phyloP scores from a whole-genome alignment of 2,329 filamentous ascomycete genomes.

The Fusarium nelsonii region DNA sequence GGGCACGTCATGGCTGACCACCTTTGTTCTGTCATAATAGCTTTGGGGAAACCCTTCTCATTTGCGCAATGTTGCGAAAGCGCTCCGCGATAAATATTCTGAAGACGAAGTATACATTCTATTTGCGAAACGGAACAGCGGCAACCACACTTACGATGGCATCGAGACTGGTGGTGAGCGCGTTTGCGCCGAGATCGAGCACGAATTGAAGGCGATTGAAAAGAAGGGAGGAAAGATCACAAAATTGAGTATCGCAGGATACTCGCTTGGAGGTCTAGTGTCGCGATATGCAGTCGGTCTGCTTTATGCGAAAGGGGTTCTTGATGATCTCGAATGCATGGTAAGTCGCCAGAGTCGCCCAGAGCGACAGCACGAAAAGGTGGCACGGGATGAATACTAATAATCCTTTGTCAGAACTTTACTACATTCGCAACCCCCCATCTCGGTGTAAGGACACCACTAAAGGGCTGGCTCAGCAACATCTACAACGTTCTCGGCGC shows the following conservation, averaged over 20 bases:
- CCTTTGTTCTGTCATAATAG: conserved; percentile 50
- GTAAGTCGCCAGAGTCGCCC: conserved; percentile 54
- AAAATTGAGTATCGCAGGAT: conserved; percentile 89
- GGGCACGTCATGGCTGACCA: conserved; percentile 44
- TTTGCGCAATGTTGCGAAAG: conserved; percentile 75
- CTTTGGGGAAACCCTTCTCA: conserved; percentile 86
- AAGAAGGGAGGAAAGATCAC: conserved; percentile 76
- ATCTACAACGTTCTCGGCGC: conserved; percentile 89
- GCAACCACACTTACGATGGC: conserved; percentile 78
- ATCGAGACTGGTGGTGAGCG: conserved; percentile 77
- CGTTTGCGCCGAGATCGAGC: conserved; percentile 75
- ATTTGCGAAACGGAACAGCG: conserved; percentile 78
- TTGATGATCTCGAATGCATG: conserved; percentile 83
- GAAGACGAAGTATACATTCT: conserved; percentile 76
- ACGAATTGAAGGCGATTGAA: conserved; percentile 69
- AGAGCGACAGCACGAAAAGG: neutral
- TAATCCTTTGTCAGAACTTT: conserved; percentile 74
- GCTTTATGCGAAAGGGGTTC: conserved; percentile 81
- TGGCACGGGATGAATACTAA: conserved; percentile 22
- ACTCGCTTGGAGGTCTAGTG: conserved; percentile 89
- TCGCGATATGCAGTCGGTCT: conserved; percentile 88
- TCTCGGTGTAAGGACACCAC: conserved; percentile 78
- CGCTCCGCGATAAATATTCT: conserved; percentile 70
- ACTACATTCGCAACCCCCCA: conserved; percentile 91
- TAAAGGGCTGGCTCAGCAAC: conserved; percentile 73